Conservation (phyloP, 768 basidiomycete species). For the Mycena venus region DNA sequence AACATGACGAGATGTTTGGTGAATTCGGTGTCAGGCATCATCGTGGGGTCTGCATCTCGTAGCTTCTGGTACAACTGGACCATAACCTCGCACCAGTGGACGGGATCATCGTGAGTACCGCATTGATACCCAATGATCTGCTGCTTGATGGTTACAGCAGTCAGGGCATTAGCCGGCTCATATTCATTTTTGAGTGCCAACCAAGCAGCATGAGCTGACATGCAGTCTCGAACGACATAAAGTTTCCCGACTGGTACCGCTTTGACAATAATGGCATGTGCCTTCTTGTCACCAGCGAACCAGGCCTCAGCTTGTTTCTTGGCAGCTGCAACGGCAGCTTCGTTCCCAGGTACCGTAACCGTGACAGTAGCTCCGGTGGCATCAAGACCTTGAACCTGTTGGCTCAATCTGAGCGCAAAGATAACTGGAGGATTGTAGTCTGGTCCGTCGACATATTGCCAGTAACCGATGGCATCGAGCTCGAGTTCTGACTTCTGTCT, state of each 20-base stretch:
- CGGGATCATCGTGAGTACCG: background rate
- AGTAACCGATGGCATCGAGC: constrained; percentile 18
- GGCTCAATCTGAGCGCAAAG: constrained; percentile 7
- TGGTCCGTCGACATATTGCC: constrained; percentile 16
- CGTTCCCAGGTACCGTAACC: constrained; percentile 19
- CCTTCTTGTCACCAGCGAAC: constrained; percentile 22
- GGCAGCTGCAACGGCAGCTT: background rate
- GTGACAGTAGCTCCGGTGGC: background rate
- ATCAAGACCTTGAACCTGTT: constrained; percentile 12
- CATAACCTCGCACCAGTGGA: constrained; percentile 12
- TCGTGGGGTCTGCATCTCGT: background rate
- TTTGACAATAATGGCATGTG: constrained; percentile 23
- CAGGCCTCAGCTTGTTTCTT: constrained; percentile 20
- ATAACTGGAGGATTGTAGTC: constrained; percentile 27
- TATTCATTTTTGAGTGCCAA: constrained; percentile 24
- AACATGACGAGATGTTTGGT: constrained; percentile 21
- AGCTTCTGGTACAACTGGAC: constrained; percentile 17
- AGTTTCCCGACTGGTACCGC: constrained; percentile 25
- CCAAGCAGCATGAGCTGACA: constrained; percentile 18
- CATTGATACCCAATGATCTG: background rate
- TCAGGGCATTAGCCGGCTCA: constrained; percentile 17
- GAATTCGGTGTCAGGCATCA: constrained; percentile 27
- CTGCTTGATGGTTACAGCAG: constrained; percentile 8
- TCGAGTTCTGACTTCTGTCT: constrained; percentile 8
- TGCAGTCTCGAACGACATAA: constrained; percentile 24